Percentiles rank a stretch among this genome's conserved stretches.
Conservation (phyloP, 352 stramenopile genomes). For the Phytophthora sojae region DNA sequence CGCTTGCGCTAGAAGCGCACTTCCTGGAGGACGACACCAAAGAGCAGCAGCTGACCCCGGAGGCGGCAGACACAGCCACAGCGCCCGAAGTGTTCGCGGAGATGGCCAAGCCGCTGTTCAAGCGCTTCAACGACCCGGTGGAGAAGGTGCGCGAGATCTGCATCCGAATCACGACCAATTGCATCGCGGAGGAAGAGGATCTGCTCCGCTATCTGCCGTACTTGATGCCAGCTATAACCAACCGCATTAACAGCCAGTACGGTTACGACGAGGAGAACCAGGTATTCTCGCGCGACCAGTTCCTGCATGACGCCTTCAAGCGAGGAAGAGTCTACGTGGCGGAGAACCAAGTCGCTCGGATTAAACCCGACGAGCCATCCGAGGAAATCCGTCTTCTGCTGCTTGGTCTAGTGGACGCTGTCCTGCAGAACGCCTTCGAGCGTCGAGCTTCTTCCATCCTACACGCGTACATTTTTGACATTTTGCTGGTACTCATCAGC, state of each 20-base stretch:
- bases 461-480: slow-evolving; percentile 84
- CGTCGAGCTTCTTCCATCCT: slow-evolving; percentile 73
- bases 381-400: slow-evolving; percentile 82
- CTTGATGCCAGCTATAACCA: slow-evolving; percentile 71
- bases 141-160: slow-evolving; percentile 83
- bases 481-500: slow-evolving; percentile 71
- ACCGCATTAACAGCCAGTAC: slow-evolving; percentile 73
- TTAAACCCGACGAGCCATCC: slow-evolving; percentile 70
- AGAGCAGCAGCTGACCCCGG: not conserved
- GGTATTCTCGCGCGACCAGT: slow-evolving; percentile 71
- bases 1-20: slow-evolving; percentile 51
- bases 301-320: slow-evolving; percentile 81
- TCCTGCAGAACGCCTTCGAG: slow-evolving; percentile 65
- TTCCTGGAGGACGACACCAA: slow-evolving; percentile 34
- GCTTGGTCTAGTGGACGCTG: slow-evolving; percentile 52
- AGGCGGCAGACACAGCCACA: not conserved
- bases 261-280: slow-evolving; percentile 81
- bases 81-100: slow-evolving; percentile 39
- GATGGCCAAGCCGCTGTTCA: slow-evolving; percentile 82
- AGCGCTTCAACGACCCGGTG: slow-evolving; percentile 83
- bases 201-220: slow-evolving; percentile 78
- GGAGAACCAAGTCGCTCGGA: slow-evolving; percentile 42
- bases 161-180: slow-evolving; percentile 60
- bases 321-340: slow-evolving; percentile 69
- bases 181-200: slow-evolving; percentile 58